Evolutionary conservation across 2,329 filamentous ascomycete species (phyloP).

Genomic region (Pseudocercospora fijiensis): DNA sequence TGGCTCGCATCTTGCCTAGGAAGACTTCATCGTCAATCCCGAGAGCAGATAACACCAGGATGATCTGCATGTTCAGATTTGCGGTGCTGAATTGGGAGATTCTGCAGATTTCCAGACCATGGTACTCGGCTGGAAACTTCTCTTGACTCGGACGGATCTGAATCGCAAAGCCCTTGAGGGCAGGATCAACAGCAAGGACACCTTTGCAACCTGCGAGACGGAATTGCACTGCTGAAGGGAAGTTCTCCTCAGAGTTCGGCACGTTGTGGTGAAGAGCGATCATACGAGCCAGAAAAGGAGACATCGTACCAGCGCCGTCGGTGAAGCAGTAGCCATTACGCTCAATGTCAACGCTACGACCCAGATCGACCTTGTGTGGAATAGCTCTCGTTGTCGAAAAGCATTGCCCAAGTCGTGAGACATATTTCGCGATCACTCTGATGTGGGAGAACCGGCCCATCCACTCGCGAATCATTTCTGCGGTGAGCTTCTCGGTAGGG

Average conservation of each 20-base stretch:
- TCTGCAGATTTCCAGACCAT: constrained; percentile 80
- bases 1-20: constrained; percentile 62
- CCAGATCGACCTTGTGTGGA: constrained; percentile 57
- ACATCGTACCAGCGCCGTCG: constrained; percentile 94
- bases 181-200: constrained; percentile 71
- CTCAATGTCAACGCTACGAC: constrained; percentile 67
- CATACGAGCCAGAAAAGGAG: constrained; percentile 68
- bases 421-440: constrained; percentile 80
- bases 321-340: constrained; percentile 72
- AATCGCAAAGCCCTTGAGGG: constrained; percentile 62
- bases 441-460: constrained; percentile 87
- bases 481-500: constrained; percentile 63
- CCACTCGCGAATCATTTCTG: constrained; percentile 74
- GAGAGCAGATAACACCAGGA: constrained; percentile 76
- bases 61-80: constrained; percentile 85
- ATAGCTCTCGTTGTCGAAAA: constrained; percentile 89
- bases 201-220: constrained; percentile 92
- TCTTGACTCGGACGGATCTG: constrained; percentile 80
- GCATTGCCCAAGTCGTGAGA: constrained; percentile 86
- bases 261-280: constrained; percentile 69
- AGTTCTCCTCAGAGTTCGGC: constrained; percentile 47
- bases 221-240: constrained; percentile 86
- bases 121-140: constrained; percentile 74
- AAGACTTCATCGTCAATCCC: constrained; percentile 70
- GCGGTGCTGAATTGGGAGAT: constrained; percentile 74